Conservation (phyloP, 208 protist genomes). For the Sergeia podlipaevii region DNA sequence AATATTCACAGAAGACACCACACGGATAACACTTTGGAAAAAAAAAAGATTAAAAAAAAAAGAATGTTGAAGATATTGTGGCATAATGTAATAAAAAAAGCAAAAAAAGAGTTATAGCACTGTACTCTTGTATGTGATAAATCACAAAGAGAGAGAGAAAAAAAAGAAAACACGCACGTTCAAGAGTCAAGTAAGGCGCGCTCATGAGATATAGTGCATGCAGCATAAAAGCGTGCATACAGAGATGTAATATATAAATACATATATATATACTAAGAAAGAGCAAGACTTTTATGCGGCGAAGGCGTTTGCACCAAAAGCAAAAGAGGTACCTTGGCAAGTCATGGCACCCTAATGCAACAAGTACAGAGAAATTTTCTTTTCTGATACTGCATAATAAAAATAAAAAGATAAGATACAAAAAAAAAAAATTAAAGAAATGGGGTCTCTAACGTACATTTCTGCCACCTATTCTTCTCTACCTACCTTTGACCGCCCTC, state of each 20-base stretch:
- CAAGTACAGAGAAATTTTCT: too few relatives aligned
- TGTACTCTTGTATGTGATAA: too few relatives aligned
- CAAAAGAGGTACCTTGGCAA: too few relatives aligned
- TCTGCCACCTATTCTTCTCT: too few relatives aligned
- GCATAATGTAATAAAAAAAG: background rate
- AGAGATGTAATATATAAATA: conserved; percentile 11
- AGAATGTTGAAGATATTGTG: conserved; percentile 4
- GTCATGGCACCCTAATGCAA: too few relatives aligned
- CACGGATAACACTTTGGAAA: too few relatives aligned
- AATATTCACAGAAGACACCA: too few relatives aligned
- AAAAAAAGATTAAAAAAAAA: conserved; percentile 14
- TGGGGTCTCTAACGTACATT: too few relatives aligned
- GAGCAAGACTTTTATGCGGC: conserved; percentile 10
- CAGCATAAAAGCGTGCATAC: conserved; percentile 4
- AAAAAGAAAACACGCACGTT: background rate
- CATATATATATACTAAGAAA: conserved; percentile 2
- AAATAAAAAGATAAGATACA: conserved; percentile 2
- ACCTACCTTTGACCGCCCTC: too few relatives aligned
- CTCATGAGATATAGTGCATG: too few relatives aligned
- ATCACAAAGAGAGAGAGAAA: conserved; percentile 3
- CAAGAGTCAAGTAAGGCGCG: conserved; percentile 5
- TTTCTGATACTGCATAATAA: conserved; percentile 2
- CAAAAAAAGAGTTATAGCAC: background rate
- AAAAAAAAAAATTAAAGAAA: conserved; percentile 4
- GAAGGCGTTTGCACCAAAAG: conserved; percentile 3